phyloP scores from a whole-genome alignment of 176 grass and related monocot genomes.

The Musa acuminata region DNA sequence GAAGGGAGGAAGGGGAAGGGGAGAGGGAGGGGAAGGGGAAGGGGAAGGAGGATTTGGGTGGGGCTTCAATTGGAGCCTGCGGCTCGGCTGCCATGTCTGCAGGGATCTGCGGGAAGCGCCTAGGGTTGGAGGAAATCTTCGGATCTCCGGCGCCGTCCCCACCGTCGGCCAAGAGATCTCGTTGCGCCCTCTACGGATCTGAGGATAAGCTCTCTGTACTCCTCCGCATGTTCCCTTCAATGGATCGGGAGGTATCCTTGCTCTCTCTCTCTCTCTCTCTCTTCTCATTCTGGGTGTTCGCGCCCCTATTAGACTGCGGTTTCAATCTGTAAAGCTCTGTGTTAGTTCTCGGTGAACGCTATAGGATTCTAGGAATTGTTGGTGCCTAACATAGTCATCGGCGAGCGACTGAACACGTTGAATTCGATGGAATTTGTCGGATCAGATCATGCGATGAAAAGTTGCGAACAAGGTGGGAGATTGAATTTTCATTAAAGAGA shows the following conservation, averaged over 20 bases:
- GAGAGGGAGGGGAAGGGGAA: neutral
- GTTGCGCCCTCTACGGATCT: slow-evolving; percentile 23
- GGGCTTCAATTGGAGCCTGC: slow-evolving; percentile 13
- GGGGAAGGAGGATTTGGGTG: neutral
- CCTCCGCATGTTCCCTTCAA: slow-evolving; percentile 26
- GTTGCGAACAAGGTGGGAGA: too few species aligned
- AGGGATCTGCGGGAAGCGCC: slow-evolving; percentile 27
- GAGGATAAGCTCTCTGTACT: slow-evolving; percentile 19
- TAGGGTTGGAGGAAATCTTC: slow-evolving; percentile 34
- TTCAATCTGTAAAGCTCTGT: neutral
- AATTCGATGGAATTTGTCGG: too few species aligned
- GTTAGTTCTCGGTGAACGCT: neutral
- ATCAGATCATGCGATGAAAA: too few species aligned
- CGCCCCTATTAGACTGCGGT: neutral
- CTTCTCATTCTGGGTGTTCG: neutral
- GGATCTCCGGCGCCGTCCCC: slow-evolving; percentile 20
- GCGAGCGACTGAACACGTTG: too few species aligned
- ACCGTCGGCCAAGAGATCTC: slow-evolving; percentile 21
- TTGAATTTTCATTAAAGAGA: too few species aligned
- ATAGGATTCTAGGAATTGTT: too few species aligned
- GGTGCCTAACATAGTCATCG: too few species aligned
- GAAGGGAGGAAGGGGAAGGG: too few species aligned
- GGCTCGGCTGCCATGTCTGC: slow-evolving; percentile 27
- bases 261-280: neutral
- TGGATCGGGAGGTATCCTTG: slow-evolving; percentile 23